phyloP scores from a whole-genome alignment of 2,329 filamentous ascomycete species.

The Fusarium gaditjirri region DNA sequence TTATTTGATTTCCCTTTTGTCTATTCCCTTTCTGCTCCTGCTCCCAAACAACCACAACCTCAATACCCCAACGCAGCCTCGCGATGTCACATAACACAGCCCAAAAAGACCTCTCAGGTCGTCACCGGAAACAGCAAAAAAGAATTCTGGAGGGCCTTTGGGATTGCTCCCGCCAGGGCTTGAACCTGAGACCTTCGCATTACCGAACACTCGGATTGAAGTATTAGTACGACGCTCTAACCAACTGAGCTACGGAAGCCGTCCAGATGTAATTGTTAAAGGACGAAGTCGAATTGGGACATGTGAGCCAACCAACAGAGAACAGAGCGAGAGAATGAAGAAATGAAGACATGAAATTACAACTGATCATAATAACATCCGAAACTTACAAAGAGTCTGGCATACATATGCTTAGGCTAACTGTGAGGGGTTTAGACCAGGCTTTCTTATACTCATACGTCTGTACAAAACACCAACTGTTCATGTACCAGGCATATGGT shows the following conservation, averaged over 20 bases:
- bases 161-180: slow-evolving; percentile 33
- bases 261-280: slow-evolving; percentile 18
- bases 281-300: rapidly evolving
- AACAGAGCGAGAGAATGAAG: neutral
- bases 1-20: neutral
- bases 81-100: neutral
- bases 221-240: slow-evolving; percentile 36
- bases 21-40: neutral
- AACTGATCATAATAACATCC: neutral
- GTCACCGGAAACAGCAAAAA: neutral
- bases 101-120: neutral
- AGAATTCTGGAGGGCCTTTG: slow-evolving; percentile 6
- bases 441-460: too few relatives aligned
- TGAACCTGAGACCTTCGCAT: slow-evolving; percentile 35
- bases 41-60: neutral
- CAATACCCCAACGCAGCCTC: neutral
- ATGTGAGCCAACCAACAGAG: rapidly evolving
- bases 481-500: too few relatives aligned
- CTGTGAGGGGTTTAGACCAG: neutral
- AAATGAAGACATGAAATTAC: neutral
- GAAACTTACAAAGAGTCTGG: too few relatives aligned
- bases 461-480: neutral
- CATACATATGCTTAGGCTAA: neutral
- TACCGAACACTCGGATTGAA: slow-evolving; percentile 21
- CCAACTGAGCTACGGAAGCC: slow-evolving; percentile 36